A percentile compares a stretch with the other conserved stretches of the same genome.
Evolutionary conservation across 257 asterid species (phyloP).

Genomic region (Rehmannia glutinosa): DNA sequence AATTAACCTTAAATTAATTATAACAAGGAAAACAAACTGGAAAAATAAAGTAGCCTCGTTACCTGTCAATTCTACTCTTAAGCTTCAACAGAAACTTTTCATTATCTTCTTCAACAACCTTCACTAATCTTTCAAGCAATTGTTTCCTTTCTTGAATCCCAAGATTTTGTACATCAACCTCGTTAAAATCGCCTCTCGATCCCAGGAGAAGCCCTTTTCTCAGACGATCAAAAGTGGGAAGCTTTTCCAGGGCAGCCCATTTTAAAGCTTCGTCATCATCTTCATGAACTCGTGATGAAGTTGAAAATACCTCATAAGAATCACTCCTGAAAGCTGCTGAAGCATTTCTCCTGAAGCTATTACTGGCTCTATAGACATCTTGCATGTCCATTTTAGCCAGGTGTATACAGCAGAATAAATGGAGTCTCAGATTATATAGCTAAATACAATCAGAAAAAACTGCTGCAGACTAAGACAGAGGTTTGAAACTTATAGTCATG

Average conservation of each 20-base stretch:
- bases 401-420: too few relatives aligned
- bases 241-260: conserved; percentile 37
- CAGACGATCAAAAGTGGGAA: conserved; percentile 33
- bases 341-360: conserved; percentile 18
- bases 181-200: conserved; percentile 1
- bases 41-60: not conserved
- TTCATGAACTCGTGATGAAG: conserved; percentile 21
- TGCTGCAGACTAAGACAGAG: too few relatives aligned
- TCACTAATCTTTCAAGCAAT: conserved; percentile 18
- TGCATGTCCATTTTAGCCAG: conserved; percentile 6
- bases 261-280: conserved; percentile 32
- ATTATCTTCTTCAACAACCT: conserved; percentile 12
- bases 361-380: not conserved
- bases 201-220: conserved; percentile 27
- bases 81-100: conserved; percentile 13
- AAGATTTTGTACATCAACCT: conserved; percentile 14
- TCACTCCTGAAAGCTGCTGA: conserved; percentile 17
- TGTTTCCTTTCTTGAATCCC: conserved; percentile 12
- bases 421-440: too few relatives aligned
- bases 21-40: not conserved
- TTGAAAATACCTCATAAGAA: conserved; percentile 20
- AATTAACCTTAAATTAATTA: too few relatives aligned
- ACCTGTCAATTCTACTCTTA: conserved; percentile 19
- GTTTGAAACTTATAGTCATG: too few relatives aligned
- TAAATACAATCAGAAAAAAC: too few relatives aligned